Base-by-base conservation (phyloP, 352 stramenopile genomes). In the Aphanomyces euteiches region DNA sequence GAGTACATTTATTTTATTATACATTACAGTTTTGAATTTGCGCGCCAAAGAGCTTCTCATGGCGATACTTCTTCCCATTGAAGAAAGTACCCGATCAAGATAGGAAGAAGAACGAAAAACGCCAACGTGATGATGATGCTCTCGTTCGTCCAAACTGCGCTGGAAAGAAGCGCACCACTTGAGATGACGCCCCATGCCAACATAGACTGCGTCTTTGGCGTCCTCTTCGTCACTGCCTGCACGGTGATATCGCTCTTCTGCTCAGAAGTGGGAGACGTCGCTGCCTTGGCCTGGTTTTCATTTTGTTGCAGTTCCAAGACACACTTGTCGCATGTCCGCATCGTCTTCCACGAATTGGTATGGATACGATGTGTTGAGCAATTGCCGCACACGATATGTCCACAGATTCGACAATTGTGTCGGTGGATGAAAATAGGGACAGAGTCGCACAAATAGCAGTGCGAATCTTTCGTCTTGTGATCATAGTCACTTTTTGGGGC, bases 351-450 rank as follows among this genome's bases (percentile, higher is more conserved):
- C 17, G 8, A 8, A 21, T 8, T 58, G 50, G 50, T 58, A 19
- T 58, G 50, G 50, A 58, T 58, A 21, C 50, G 50, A 36, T 58
- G 50, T 7, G 50, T 58, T 28, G 50, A 58, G 17, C 50, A 58
- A 19, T 19, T 36, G 15, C 50, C 50, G 21, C 50, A 58, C 7
- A 58, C 50, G 17, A 58, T 12, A 21, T 58, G 50, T 10, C 50
- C 50, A 19, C 50, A 58, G 50, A 58, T 19, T 7, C 21, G 50
- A 21, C 50, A 58, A 58, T 58, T 58, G 50, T 58, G 50, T 10
- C 50, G 50, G 15, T 36, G 50, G 50, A 58, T 13, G 17, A 58
- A 58, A 10, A 21, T 19, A 17, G 50, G 15, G 15, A 58, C 21
- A 17, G 50, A 37, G 17, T 10, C 15, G 50, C 50, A 58, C 7